Evolutionary conservation across 78 protist genomes (phyloP).

Genomic region (Dictyostelium capitatum): DNA sequence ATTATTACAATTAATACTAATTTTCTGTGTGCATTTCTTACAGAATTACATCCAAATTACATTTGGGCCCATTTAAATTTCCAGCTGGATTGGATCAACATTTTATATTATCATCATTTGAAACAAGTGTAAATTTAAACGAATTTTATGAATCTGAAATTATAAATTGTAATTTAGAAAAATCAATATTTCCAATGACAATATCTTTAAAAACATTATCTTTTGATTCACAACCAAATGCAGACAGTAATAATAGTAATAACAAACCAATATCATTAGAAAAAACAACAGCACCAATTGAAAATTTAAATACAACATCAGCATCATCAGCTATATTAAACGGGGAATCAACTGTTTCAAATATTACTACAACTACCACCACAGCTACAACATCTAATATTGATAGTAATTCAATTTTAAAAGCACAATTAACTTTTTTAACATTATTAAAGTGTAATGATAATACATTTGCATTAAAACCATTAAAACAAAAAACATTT

Average conservation of each 20-base stretch:
- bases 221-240: not conserved
- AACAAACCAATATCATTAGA: not conserved
- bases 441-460: slow-evolving; percentile 60
- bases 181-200: slow-evolving; percentile 41
- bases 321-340: not conserved
- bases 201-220: slow-evolving; percentile 42
- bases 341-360: not conserved
- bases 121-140: slow-evolving; percentile 17
- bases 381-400: slow-evolving; percentile 14
- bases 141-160: slow-evolving; percentile 4
- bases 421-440: slow-evolving; percentile 36
- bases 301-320: not conserved
- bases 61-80: slow-evolving; percentile 55
- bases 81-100: slow-evolving; percentile 51
- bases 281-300: not conserved
- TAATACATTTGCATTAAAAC: slow-evolving; percentile 56
- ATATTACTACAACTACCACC: not conserved
- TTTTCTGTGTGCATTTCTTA: not conserved
- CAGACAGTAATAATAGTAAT: not conserved
- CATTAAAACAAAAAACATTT: slow-evolving; percentile 67
- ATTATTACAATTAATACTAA: not conserved
- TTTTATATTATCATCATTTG: slow-evolving; percentile 30
- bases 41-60: slow-evolving; percentile 32
- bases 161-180: slow-evolving; percentile 34
- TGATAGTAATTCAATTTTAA: not conserved